These are phyloP conservation scores for Gremmenia infestans DNA, from an alignment of 2,329 filamentous ascomycete species.

Conservation along the genomic window DNA sequence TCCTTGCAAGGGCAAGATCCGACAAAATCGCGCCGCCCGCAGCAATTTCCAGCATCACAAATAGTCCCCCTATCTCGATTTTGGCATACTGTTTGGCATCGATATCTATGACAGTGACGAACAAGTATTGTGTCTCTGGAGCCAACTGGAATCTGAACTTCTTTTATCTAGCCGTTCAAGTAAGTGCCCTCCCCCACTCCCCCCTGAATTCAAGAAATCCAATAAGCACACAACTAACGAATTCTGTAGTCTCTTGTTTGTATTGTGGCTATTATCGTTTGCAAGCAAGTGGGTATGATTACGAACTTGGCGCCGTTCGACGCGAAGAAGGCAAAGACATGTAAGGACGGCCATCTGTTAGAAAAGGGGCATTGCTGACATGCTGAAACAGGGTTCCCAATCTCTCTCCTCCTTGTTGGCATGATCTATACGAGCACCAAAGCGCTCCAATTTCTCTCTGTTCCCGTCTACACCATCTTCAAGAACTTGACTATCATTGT, in stretches of 20 bases:
- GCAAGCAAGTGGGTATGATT: conserved; percentile 79
- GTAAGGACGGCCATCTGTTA: conserved; percentile 45
- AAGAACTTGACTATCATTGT: conserved; percentile 99
- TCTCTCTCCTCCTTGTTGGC: conserved; percentile 89
- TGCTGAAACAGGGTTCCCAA: conserved; percentile 72
- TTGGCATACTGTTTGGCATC: conserved; percentile 88
- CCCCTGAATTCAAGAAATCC: background rate
- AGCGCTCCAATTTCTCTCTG: conserved; percentile 91
- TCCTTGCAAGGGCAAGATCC: conserved; percentile 32
- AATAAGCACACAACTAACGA: conserved; percentile 11
- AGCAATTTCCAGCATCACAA: conserved; percentile 46
- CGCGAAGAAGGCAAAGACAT: conserved; percentile 83
- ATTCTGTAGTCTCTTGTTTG: conserved; percentile 74
- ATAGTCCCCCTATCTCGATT: conserved; percentile 76
- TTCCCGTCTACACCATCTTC: conserved; percentile 99
- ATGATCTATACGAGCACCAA: conserved; percentile 99
- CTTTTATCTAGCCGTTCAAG: conserved; percentile 88
- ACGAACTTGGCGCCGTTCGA: conserved; percentile 79
- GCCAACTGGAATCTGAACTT: conserved; percentile 93
- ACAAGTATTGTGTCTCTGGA: conserved; percentile 96
- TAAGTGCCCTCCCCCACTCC: conserved; percentile 41
- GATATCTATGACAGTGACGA: conserved; percentile 99
- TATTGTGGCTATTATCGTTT: conserved; percentile 74
- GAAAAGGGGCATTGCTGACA: conserved; percentile 3
- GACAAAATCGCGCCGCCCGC: conserved; percentile 24